Percentiles rank a stretch among this genome's conserved stretches.
Evolutionary conservation across 306 rosid species (phyloP).

Genomic region (Parietaria judaica): DNA sequence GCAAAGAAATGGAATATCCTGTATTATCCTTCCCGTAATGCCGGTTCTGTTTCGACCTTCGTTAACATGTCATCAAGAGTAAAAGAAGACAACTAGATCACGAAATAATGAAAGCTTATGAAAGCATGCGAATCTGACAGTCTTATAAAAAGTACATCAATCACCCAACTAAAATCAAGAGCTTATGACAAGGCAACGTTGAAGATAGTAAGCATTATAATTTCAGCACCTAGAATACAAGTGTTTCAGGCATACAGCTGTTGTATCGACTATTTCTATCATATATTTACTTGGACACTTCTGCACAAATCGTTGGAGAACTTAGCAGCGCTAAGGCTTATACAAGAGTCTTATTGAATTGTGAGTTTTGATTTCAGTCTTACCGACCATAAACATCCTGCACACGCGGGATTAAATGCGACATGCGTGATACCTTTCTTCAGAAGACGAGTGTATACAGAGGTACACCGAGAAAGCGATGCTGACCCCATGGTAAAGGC

Average conservation of each 20-base stretch:
- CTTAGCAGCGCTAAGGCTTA: constrained; percentile 66
- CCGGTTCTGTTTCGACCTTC: too few species aligned
- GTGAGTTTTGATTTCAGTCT: constrained; percentile 73
- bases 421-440: constrained; percentile 92
- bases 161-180: background rate
- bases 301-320: constrained; percentile 51
- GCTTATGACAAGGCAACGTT: background rate
- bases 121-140: background rate
- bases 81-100: background rate
- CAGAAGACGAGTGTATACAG: constrained; percentile 67
- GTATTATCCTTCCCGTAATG: too few species aligned
- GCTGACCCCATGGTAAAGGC: constrained; percentile 95
- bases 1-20: too few species aligned
- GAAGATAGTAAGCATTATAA: background rate
- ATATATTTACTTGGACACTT: constrained; percentile 45
- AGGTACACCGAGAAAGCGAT: constrained; percentile 96
- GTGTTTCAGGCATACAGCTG: background rate
- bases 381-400: constrained; percentile 99
- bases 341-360: constrained; percentile 59
- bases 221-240: constrained; percentile 14
- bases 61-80: background rate
- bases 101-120: background rate
- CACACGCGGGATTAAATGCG: constrained; percentile 67
- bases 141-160: background rate
- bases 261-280: constrained; percentile 7